A percentile compares a stretch with the other conserved stretches of the same genome.
phyloP scores from a whole-genome alignment of 345 rosid genomes.

The Limnanthes douglasii region DNA sequence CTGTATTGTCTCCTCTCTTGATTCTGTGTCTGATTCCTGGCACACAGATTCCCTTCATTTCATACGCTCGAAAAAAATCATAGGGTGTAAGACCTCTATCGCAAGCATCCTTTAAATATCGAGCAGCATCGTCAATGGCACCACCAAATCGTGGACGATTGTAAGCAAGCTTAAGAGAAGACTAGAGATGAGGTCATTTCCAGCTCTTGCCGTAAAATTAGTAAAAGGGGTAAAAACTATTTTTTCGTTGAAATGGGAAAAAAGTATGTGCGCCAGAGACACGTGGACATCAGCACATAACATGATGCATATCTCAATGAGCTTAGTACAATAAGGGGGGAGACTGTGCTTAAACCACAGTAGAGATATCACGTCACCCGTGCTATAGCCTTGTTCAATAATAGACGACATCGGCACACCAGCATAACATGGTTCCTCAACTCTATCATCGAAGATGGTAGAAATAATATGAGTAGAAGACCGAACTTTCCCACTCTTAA shows the following conservation, averaged over 20 bases:
- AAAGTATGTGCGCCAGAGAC: slow-evolving; percentile 98
- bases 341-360: slow-evolving; percentile 97
- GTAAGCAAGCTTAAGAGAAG: slow-evolving; percentile 89
- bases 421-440: slow-evolving; percentile 98
- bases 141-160: slow-evolving; percentile 96
- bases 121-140: slow-evolving; percentile 95
- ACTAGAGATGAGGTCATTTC: slow-evolving; percentile 96
- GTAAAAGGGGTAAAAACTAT: too few species aligned
- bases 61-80: slow-evolving; percentile 62
- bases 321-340: slow-evolving; percentile 86
- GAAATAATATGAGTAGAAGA: slow-evolving; percentile 97
- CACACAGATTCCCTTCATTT: slow-evolving; percentile 86
- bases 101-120: slow-evolving; percentile 93
- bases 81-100: slow-evolving; percentile 68
- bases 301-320: slow-evolving; percentile 97
- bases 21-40: slow-evolving; percentile 91
- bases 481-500: slow-evolving; percentile 92
- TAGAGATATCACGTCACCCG: slow-evolving; percentile 94
- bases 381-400: slow-evolving; percentile 77
- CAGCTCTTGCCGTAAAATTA: slow-evolving; percentile 96
- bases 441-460: slow-evolving; percentile 94
- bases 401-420: slow-evolving; percentile 99
- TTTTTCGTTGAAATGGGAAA: too few species aligned
- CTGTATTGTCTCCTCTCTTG: slow-evolving; percentile 95
- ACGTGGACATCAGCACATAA: slow-evolving; percentile 92